These are phyloP conservation scores for Apiospora arundinis DNA, from an alignment of 2,329 filamentous ascomycete species.

Conservation along the genomic window DNA sequence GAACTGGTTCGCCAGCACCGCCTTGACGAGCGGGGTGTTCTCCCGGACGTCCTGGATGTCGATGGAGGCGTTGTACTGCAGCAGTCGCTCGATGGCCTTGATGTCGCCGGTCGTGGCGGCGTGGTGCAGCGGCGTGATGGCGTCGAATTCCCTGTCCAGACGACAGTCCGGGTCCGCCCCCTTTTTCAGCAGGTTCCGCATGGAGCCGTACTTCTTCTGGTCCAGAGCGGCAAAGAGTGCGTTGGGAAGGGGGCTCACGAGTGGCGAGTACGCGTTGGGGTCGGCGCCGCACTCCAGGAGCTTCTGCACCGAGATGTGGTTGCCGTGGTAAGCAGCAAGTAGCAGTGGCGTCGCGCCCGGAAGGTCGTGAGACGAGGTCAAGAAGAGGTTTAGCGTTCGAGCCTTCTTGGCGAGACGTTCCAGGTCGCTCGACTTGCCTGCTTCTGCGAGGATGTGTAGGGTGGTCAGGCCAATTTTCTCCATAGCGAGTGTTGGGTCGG, in stretches of 20 bases:
- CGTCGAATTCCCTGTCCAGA: not conserved
- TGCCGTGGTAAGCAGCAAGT: not conserved
- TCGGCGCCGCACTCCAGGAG: not conserved
- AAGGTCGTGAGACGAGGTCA: not conserved
- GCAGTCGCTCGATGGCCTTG: not conserved
- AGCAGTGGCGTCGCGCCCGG: not conserved
- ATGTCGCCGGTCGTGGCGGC: not conserved
- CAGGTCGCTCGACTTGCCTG: not conserved
- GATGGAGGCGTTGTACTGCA: not conserved
- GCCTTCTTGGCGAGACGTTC: not conserved
- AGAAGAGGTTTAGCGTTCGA: not conserved
- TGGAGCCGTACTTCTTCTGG: constrained; percentile 3
- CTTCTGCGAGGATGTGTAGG: not conserved
- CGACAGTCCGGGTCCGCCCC: not conserved
- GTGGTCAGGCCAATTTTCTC: not conserved
- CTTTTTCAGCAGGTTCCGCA: not conserved
- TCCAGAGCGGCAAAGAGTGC: not conserved
- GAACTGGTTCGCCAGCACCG: not conserved
- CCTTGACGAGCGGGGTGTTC: not conserved
- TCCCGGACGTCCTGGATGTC: not conserved
- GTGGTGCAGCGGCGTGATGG: not conserved
- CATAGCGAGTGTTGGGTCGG: not conserved
- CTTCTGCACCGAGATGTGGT: not conserved
- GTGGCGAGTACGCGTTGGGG: not conserved
- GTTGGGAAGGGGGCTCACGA: not conserved